Evolutionary conservation across 306 rosid genomes (phyloP).

Genomic region (Boehmeria nivea): DNA sequence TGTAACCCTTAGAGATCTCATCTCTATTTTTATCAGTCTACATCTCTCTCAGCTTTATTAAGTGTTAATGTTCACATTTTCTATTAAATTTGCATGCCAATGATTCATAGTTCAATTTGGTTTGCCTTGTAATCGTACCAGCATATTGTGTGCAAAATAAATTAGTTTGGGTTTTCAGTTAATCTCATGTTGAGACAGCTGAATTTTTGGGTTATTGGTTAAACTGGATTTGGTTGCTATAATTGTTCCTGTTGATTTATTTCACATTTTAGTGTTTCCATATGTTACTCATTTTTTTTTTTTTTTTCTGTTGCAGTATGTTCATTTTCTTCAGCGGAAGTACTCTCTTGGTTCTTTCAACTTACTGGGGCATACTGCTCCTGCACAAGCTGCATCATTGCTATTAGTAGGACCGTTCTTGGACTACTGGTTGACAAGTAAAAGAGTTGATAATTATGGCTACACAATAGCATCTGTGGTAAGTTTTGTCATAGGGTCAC

Average conservation of each 20-base stretch:
- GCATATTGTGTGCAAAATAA: too few relatives aligned
- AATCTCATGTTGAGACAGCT: too few relatives aligned
- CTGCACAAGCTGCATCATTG: slow-evolving; percentile 76
- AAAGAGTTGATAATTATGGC: slow-evolving; percentile 53
- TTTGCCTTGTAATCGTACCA: too few relatives aligned
- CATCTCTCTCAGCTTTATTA: too few relatives aligned
- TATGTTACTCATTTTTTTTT: background rate
- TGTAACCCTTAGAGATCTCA: too few relatives aligned
- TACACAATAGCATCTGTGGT: slow-evolving; percentile 45
- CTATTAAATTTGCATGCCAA: too few relatives aligned
- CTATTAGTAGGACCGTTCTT: slow-evolving; percentile 64
- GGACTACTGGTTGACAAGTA: slow-evolving; percentile 78
- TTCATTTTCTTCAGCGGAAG: slow-evolving; percentile 84
- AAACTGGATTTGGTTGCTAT: background rate
- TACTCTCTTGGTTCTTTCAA: slow-evolving; percentile 81
- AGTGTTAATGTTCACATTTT: too few relatives aligned
- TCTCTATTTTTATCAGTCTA: too few relatives aligned
- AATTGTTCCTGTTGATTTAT: background rate
- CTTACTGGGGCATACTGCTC: slow-evolving; percentile 92
- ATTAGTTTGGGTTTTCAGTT: too few relatives aligned
- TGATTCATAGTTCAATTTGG: too few relatives aligned
- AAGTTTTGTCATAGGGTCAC: slow-evolving; percentile 34
- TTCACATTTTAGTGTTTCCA: background rate
- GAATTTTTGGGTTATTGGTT: background rate
- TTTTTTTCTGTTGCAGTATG: slow-evolving; percentile 55